Conservation (phyloP, 768 basidiomycete genomes). For the Amyloporia xantha region DNA sequence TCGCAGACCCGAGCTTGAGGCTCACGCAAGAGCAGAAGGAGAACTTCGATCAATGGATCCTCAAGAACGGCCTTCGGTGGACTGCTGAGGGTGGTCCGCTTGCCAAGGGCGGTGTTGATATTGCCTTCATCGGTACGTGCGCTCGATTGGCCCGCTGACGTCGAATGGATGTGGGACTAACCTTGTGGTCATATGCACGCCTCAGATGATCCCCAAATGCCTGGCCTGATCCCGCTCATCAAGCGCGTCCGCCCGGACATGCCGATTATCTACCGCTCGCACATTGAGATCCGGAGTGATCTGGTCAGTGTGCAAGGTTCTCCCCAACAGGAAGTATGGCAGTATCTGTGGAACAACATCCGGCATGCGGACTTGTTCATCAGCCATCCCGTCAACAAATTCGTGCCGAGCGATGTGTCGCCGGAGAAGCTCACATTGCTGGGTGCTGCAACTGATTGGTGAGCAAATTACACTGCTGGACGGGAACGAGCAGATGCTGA, state of each 20-base stretch:
- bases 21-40: slow-evolving; percentile 75
- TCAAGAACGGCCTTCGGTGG: slow-evolving; percentile 87
- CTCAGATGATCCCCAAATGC: slow-evolving; percentile 87
- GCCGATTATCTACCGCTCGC: slow-evolving; percentile 90
- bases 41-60: slow-evolving; percentile 81
- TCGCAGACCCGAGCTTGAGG: slow-evolving; percentile 70
- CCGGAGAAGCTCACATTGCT: slow-evolving; percentile 62
- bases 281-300: slow-evolving; percentile 88
- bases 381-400: slow-evolving; percentile 89
- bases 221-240: slow-evolving; percentile 90
- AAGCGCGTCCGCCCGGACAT: slow-evolving; percentile 75
- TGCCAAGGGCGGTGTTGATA: slow-evolving; percentile 74
- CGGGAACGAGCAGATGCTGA: not conserved
- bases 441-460: slow-evolving; percentile 86
- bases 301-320: slow-evolving; percentile 77
- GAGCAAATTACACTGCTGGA: slow-evolving; percentile 23
- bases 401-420: slow-evolving; percentile 84
- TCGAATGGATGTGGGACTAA: not conserved
- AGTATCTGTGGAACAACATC: slow-evolving; percentile 92
- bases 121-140: slow-evolving; percentile 76
- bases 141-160: not conserved
- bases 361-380: slow-evolving; percentile 87
- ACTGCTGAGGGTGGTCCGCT: slow-evolving; percentile 80
- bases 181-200: slow-evolving; percentile 9
- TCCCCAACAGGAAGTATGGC: slow-evolving; percentile 88